Percentiles rank a stretch among this genome's conserved stretches.
Conservation (phyloP, 345 rosid species). For the Aethionema arabicum region DNA sequence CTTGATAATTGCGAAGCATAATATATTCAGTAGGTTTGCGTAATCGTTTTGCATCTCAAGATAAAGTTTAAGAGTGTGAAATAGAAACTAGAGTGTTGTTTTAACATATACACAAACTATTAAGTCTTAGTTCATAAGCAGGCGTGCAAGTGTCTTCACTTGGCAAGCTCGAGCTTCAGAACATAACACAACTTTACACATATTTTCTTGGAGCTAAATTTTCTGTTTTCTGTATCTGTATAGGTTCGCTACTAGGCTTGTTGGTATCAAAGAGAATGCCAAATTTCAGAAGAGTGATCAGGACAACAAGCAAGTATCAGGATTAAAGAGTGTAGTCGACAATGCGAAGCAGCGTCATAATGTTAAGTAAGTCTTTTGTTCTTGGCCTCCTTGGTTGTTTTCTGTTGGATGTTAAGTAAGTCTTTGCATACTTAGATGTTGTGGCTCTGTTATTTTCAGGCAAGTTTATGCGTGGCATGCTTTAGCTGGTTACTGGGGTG, state of each 20-base stretch:
- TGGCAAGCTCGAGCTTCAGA: not conserved
- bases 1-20: not conserved
- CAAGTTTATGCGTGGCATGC: conserved; percentile 96
- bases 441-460: conserved; percentile 37
- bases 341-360: conserved; percentile 71
- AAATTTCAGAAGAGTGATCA: conserved; percentile 70
- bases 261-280: conserved; percentile 84
- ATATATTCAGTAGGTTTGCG: not conserved
- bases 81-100: not conserved
- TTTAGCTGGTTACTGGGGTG: conserved; percentile 98
- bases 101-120: not conserved
- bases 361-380: conserved; percentile 65
- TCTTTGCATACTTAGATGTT: conserved; percentile 2
- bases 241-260: conserved; percentile 92
- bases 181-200: not conserved
- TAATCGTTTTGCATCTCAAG: not conserved
- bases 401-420: no score
- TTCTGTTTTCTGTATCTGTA: conserved; percentile 9
- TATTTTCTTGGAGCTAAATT: not conserved
- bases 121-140: conserved; percentile 8
- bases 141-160: not conserved
- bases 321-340: conserved; percentile 72
- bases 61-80: not conserved
- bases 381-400: no score
- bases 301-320: conserved; percentile 49